A percentile compares a stretch with the other conserved stretches of the same genome.
phyloP scores from a whole-genome alignment of 225 moss, liverwort and hornwort species.

The Asterella californica region DNA sequence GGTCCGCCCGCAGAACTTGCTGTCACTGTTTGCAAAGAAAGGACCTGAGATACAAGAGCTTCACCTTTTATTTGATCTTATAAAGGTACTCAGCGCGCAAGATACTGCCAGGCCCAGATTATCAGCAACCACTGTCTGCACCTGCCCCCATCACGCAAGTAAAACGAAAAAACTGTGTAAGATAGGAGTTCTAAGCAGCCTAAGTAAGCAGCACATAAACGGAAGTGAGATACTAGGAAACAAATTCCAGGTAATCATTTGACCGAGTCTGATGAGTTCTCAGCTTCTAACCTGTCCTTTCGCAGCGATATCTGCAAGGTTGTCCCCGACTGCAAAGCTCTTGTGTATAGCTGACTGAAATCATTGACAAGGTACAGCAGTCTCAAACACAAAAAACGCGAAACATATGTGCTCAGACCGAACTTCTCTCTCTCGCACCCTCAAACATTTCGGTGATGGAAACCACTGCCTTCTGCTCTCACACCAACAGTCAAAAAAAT shows the following conservation, averaged over 20 bases:
- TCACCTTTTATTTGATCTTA: conserved; percentile 45
- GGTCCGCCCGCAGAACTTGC: background rate
- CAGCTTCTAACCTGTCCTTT: conserved; percentile 70
- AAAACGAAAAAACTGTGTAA: background rate
- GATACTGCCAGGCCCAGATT: conserved; percentile 86
- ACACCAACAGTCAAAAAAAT: background rate
- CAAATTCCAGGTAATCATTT: background rate
- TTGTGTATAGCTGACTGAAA: conserved; percentile 85
- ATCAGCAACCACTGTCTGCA: conserved; percentile 90
- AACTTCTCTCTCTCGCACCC: too few relatives aligned
- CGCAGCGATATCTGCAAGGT: conserved; percentile 91
- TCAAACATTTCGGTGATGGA: too few relatives aligned
- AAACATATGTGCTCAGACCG: background rate
- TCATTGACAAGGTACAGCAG: background rate
- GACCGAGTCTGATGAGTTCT: background rate
- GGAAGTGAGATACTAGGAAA: background rate
- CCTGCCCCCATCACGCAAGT: conserved; percentile 43
- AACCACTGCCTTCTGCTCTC: background rate
- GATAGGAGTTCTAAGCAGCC: background rate
- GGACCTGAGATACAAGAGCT: background rate
- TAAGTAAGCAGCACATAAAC: background rate
- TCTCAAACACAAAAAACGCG: background rate
- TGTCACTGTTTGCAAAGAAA: background rate
- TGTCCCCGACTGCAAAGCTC: conserved; percentile 84
- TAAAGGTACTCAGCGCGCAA: conserved; percentile 50